Evolutionary conservation across 2,329 filamentous ascomycete genomes (phyloP).

Genomic region (Pyrenochaeta sp.): DNA sequence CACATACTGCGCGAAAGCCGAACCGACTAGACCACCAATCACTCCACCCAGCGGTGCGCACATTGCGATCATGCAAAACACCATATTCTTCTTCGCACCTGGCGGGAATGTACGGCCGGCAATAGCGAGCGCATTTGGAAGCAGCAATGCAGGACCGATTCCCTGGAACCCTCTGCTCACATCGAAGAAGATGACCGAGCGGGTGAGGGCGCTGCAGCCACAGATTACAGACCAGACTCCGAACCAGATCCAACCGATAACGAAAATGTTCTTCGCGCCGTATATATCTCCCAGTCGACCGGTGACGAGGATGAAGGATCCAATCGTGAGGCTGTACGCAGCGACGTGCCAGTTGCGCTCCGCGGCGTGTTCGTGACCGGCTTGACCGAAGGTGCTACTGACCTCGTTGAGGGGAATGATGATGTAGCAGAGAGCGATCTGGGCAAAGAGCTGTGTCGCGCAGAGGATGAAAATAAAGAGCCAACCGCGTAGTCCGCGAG

Average conservation of each 20-base stretch:
- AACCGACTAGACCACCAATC: constrained; percentile 53
- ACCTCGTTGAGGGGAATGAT: no score
- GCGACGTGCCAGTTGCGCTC: constrained; percentile 62
- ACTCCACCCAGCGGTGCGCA: no score
- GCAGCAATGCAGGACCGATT: constrained; percentile 67
- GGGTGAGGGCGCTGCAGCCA: constrained; percentile 52
- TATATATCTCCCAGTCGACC: constrained; percentile 60
- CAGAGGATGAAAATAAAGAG: no score
- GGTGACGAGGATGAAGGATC: constrained; percentile 59
- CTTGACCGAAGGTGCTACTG: no score
- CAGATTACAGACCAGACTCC: constrained; percentile 56
- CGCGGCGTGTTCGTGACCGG: no score
- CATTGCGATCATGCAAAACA: constrained; percentile 62
- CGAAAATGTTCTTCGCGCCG: constrained; percentile 58
- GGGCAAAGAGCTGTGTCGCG: no score
- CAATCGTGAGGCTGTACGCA: constrained; percentile 58
- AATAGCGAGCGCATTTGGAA: constrained; percentile 71
- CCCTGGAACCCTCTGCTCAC: constrained; percentile 51
- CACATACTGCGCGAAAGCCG: constrained; percentile 49
- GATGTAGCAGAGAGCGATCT: no score
- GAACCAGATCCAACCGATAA: constrained; percentile 60
- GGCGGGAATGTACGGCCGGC: constrained; percentile 65
- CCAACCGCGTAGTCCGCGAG: no score
- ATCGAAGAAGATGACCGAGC: constrained; percentile 46
- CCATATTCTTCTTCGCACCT: constrained; percentile 66